Evolutionary conservation across 2,329 filamentous ascomycete genomes (phyloP), one percentile per base, ranked within the genome.

Genomic region (Trichoderma oligosporum): DNA sequence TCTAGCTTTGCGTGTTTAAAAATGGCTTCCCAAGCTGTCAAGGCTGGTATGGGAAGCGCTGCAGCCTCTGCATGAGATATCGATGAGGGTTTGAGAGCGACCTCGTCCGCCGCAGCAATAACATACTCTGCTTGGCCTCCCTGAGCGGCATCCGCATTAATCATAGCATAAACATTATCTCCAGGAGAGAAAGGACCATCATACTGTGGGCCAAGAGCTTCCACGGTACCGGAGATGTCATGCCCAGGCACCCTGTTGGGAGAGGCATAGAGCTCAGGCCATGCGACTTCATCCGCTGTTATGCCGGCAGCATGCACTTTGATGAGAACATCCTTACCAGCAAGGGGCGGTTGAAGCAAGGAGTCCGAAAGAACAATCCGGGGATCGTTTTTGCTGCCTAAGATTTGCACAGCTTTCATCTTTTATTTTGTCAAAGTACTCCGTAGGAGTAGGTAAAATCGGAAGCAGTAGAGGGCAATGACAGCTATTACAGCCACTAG

Each of bases 171-270:
- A 7, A 70, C 66, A 4, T 55, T 49, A 9, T 69, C 60, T 18
- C 61, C 60, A 8, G 60, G 14, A 1, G 22, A 6, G 1, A 61
- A 18, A 1, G 57, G 22, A 1, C 66, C 68, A 4, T 38, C 9
- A 57, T 68, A 66, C 1, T 38, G 18, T 0, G 66, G 61, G 0
- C 67, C 67, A 1, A 73, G 53, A 0, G 61, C 61, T 2, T 56
- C 57, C 20, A 73, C 54, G 2, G 61, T 59, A 18, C 71, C 71
- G 2, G 71, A 71, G n/a, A 73, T 54, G 25, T 73, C 71, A 39
- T 70, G 70, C 0, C 71, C 71, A 0, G 71, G 71, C 4, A 73
- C 65, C 7, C 65, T 63, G 3, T 54, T 53, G 2, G 65, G 48
- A 0, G 64, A 66, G 3, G 61, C 42, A 56, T 73, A 72, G 1